Percentiles rank a stretch among this genome's conserved stretches.
These are phyloP conservation scores for Suhomyces ambrosiae DNA, from an alignment of 1,139 yeast genomes.

Conservation along the genomic window DNA sequence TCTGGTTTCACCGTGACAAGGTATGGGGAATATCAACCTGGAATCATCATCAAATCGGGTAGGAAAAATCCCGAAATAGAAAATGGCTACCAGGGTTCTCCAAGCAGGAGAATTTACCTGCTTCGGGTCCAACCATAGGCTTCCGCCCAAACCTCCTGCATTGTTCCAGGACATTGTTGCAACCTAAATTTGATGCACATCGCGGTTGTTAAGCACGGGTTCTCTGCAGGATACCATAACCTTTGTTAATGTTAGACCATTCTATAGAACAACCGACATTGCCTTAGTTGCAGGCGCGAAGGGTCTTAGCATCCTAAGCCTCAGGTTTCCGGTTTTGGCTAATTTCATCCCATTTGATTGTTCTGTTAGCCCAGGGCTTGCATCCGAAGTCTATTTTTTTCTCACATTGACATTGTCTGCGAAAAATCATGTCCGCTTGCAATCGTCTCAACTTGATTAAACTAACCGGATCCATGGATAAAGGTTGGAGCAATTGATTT, in stretches of 20 bases:
- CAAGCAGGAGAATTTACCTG: no score
- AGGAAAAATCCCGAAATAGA: no score
- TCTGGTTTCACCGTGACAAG: no score
- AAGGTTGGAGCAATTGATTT: neutral
- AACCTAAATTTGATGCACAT: neutral
- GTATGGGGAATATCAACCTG: no score
- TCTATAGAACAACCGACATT: no score
- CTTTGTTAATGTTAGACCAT: neutral
- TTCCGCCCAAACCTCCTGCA: neutral
- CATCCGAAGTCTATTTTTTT: constrained; percentile 1
- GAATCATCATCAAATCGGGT: no score
- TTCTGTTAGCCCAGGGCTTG: constrained; percentile 1
- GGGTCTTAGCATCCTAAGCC: constrained; percentile 1
- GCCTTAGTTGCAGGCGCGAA: no score
- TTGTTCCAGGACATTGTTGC: neutral
- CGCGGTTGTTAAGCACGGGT: neutral
- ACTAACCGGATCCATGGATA: neutral
- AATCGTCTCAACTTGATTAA: neutral
- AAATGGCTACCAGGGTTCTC: no score
- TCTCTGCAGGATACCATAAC: constrained; percentile 2
- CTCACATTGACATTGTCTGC: constrained; percentile 7
- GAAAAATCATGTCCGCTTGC: constrained; percentile 3
- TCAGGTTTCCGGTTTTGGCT: constrained; percentile 3
- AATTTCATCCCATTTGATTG: constrained; percentile 6
- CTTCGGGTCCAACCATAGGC: no score